Conservation (phyloP, 106 monocot genomes). For the Dendrobium officinale region DNA sequence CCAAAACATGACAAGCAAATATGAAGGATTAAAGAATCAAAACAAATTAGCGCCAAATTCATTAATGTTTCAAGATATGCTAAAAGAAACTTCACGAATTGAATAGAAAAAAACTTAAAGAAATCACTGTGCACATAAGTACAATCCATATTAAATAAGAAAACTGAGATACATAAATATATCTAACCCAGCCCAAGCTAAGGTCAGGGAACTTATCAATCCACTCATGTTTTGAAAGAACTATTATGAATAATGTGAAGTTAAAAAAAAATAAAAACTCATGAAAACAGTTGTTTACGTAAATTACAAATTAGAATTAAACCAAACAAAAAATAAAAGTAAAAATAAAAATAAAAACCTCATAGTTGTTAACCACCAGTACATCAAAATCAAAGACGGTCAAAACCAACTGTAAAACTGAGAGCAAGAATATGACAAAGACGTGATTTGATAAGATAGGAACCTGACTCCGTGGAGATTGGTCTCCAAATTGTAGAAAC, state of each 20-base stretch:
- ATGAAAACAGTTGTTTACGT: not conserved
- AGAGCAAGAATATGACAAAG: not conserved
- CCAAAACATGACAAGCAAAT: not conserved
- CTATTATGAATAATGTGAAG: not conserved
- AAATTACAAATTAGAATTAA: not conserved
- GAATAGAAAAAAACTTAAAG: not conserved
- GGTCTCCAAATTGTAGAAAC: not conserved
- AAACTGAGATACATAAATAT: not conserved
- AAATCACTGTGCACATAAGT: not conserved
- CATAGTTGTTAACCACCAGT: not conserved
- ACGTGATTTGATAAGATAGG: not conserved
- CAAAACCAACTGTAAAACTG: not conserved
- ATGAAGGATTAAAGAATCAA: not conserved
- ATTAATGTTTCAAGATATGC: not conserved
- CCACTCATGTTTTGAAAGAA: not conserved
- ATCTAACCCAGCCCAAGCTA: not conserved
- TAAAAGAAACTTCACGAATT: not conserved
- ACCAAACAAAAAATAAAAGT: not conserved
- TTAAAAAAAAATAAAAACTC: not conserved
- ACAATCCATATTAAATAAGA: not conserved
- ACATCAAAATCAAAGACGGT: not conserved
- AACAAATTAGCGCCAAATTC: not conserved
- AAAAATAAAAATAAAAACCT: not conserved
- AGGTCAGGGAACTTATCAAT: not conserved
- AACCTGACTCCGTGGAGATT: constrained; percentile 5